These are phyloP conservation scores for Psilocybe mexicana DNA, from an alignment of 1,284 basidiomycete species.

Conservation along the genomic window DNA sequence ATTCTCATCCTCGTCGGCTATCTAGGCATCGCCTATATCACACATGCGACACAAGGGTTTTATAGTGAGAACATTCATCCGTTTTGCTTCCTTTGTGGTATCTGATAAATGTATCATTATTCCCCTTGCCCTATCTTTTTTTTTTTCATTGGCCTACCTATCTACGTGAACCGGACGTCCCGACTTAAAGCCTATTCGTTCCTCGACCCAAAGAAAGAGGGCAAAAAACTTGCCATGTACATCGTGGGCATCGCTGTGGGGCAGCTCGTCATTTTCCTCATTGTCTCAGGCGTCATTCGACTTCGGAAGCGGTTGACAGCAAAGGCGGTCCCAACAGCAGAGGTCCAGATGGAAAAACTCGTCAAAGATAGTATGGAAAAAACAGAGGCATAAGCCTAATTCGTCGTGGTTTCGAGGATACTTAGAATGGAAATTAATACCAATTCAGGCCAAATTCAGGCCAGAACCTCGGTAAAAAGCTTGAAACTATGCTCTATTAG, in stretches of 20 bases:
- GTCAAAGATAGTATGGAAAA: neutral
- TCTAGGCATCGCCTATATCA: conserved; percentile 68
- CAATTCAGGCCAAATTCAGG: too few species aligned
- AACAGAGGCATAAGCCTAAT: neutral
- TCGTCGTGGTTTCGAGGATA: too few species aligned
- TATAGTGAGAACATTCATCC: conserved; percentile 51
- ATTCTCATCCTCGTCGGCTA: conserved; percentile 59
- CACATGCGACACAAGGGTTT: conserved; percentile 55
- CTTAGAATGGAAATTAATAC: too few species aligned
- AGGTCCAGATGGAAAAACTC: neutral
- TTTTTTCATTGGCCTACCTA: too few species aligned
- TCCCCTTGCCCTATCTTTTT: too few species aligned
- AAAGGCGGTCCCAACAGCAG: neutral
- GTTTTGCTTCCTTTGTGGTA: neutral
- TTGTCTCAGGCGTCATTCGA: conserved; percentile 37
- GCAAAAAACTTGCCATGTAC: conserved; percentile 44
- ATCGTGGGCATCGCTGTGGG: conserved; percentile 55
- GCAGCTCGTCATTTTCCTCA: conserved; percentile 45
- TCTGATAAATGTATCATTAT: neutral
- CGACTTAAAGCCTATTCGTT: conserved; percentile 35
- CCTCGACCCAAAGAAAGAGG: conserved; percentile 35
- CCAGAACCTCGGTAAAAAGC: too few species aligned
- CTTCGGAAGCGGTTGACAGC: conserved; percentile 28
- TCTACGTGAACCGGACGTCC: too few species aligned
- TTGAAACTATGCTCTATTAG: too few species aligned